Conservation (phyloP, 306 rosid species). For the Chamaecrista fasciculata region DNA sequence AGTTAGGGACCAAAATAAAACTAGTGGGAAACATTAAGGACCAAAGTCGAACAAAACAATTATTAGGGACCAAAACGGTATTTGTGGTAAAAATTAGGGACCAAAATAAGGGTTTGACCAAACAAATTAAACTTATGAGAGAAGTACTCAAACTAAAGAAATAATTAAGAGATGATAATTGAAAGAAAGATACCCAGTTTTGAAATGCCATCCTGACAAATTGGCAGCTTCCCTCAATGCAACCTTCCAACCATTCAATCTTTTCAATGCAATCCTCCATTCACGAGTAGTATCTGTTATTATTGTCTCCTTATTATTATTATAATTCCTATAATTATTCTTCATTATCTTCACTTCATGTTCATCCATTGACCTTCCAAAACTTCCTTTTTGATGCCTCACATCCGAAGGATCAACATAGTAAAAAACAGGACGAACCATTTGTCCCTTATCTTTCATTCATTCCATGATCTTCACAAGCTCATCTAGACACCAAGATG, state of each 20-base stretch:
- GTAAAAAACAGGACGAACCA: constrained; percentile 23
- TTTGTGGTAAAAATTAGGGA: too few relatives aligned
- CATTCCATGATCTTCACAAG: constrained; percentile 26
- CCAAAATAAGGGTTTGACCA: too few relatives aligned
- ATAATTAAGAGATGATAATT: not conserved
- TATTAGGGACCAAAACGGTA: too few relatives aligned
- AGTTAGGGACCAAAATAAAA: too few relatives aligned
- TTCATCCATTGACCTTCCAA: constrained; percentile 3
- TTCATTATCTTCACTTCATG: not conserved
- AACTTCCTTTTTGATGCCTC: constrained; percentile 26
- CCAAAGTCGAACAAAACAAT: too few relatives aligned
- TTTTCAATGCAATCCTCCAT: not conserved
- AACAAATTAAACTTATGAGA: too few relatives aligned
- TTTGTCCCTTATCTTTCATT: constrained; percentile 19
- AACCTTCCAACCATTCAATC: constrained; percentile 12
- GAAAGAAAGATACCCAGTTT: constrained; percentile 12
- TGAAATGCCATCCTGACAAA: constrained; percentile 33
- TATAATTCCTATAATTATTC: too few relatives aligned
- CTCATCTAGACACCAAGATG: constrained; percentile 32
- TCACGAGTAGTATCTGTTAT: not conserved
- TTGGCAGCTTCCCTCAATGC: constrained; percentile 24
- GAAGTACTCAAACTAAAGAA: too few relatives aligned
- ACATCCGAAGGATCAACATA: constrained; percentile 25
- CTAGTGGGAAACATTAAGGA: too few relatives aligned
- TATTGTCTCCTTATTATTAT: too few relatives aligned